A percentile compares a stretch with the other conserved stretches of the same genome.
Conservation (phyloP, 306 rosid species). For the cucumber (Cucumis sativus) region Cucumber_9930_V3 NC_026661.2:19817501-19818000, state of each 20-base stretch:
- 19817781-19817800: slow-evolving; percentile 59
- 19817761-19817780: slow-evolving; percentile 77
- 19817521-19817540: too few relatives aligned
- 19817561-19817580: background rate
- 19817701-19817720: background rate
- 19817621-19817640: background rate
- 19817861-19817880: background rate
- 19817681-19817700: background rate
- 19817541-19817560: background rate
- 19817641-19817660: background rate
- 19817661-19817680: background rate
- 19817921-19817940: background rate
- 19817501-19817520: too few relatives aligned
- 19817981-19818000: background rate
- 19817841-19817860: background rate
- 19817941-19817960: background rate
- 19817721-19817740: slow-evolving; percentile 1
- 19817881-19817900: background rate
- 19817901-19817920: background rate
- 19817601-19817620: background rate
- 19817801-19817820: background rate
- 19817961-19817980: background rate
- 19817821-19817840: background rate
- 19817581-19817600: background rate
- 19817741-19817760: slow-evolving; percentile 35